phyloP scores from a whole-genome alignment of 1,139 yeast species.

The Taphrina pruni region DNA sequence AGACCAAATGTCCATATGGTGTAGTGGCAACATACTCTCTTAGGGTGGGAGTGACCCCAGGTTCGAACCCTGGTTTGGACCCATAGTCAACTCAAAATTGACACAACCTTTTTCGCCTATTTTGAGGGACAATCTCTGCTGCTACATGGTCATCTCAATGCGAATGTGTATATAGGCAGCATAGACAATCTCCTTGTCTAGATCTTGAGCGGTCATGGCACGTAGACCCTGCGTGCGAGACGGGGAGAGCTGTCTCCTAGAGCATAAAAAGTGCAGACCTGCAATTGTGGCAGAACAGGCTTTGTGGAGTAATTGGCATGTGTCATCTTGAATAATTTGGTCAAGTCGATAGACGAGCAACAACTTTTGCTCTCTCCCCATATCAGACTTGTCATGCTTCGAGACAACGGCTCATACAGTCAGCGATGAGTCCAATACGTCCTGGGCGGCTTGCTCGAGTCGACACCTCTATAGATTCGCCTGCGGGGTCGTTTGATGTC shows the following conservation, averaged over 20 bases:
- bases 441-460: constrained; percentile 29
- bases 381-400: too few species aligned
- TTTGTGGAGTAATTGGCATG: constrained; percentile 11
- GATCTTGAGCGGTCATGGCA: too few species aligned
- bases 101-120: not conserved
- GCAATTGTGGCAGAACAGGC: not conserved
- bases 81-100: constrained; percentile 16
- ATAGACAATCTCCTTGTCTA: too few species aligned
- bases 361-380: too few species aligned
- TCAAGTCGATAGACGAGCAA: not conserved
- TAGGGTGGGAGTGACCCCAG: constrained; percentile 38
- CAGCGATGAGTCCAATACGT: constrained; percentile 26
- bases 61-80: constrained; percentile 36
- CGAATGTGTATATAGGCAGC: not conserved
- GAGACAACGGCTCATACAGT: not conserved
- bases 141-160: not conserved
- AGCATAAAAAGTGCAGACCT: not conserved
- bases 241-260: too few species aligned
- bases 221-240: too few species aligned
- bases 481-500: constrained; percentile 42
- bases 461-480: constrained; percentile 37
- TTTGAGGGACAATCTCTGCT: not conserved
- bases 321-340: not conserved
- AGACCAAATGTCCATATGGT: constrained; percentile 21
- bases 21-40: constrained; percentile 35